A percentile compares a stretch with the other conserved stretches of the same genome.
phyloP scores from a whole-genome alignment of 148 eudicot species.

The Fagopyrum esculentum region DNA sequence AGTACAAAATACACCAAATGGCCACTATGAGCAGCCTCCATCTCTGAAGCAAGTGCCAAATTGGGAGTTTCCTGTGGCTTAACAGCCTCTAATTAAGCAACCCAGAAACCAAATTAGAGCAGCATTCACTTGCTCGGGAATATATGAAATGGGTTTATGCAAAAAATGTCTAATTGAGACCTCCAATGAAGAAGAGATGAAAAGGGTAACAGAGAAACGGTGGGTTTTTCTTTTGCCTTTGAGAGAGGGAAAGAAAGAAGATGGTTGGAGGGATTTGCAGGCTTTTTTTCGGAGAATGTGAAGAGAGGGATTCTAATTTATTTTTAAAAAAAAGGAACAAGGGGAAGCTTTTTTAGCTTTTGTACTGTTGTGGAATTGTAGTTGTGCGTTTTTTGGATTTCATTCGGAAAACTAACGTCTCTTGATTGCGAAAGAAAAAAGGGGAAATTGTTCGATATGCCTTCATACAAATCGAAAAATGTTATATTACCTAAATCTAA shows the following conservation, averaged over 20 bases:
- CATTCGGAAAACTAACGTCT: conserved; percentile 12
- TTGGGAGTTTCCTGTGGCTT: background rate
- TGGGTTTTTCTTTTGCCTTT: background rate
- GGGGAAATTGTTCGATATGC: background rate
- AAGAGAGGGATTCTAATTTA: conserved; percentile 1
- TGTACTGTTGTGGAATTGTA: background rate
- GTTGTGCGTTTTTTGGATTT: conserved; percentile 6
- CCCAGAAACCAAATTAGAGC: background rate
- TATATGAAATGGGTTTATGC: background rate
- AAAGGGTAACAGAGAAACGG: background rate
- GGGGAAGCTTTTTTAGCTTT: conserved; percentile 4
- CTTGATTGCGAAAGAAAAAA: background rate
- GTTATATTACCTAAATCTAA: too few relatives aligned
- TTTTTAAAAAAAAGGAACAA: background rate
- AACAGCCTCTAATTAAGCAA: background rate
- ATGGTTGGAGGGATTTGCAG: conserved; percentile 14
- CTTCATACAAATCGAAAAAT: background rate
- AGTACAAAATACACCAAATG: conserved; percentile 15
- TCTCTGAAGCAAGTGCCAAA: background rate
- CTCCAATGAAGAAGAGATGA: conserved; percentile 3
- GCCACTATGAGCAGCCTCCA: background rate
- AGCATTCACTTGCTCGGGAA: background rate
- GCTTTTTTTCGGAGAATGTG: conserved; percentile 2
- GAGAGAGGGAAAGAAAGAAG: background rate
- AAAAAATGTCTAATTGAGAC: background rate